Conservation (phyloP, 2,329 filamentous ascomycete genomes). For the Aphanoascus verrucosus region DNA sequence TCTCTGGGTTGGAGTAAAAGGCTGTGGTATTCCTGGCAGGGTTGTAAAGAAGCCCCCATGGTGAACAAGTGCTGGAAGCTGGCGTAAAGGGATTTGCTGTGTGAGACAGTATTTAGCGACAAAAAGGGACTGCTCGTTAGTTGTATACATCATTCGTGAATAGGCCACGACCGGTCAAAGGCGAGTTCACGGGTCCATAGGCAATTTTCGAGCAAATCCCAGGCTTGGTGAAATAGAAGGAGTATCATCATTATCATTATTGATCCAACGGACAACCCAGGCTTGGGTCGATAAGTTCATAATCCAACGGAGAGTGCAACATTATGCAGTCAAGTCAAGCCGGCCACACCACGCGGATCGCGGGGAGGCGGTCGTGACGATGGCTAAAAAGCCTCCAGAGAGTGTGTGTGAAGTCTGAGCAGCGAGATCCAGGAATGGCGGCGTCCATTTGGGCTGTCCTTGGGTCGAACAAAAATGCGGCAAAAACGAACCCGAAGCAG, state of each 20-base stretch:
- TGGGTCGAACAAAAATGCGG: background rate
- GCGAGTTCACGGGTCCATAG: constrained; percentile 4
- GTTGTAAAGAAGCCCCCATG: background rate
- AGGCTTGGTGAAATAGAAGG: background rate
- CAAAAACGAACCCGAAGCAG: background rate
- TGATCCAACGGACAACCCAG: constrained; percentile 13
- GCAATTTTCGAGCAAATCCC: background rate
- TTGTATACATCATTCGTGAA: constrained; percentile 6
- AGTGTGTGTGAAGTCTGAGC: background rate
- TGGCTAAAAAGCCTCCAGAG: constrained; percentile 16
- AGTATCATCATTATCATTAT: constrained; percentile 5
- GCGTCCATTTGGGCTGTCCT: constrained; percentile 15
- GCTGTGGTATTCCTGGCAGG: background rate
- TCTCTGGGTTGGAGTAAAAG: background rate
- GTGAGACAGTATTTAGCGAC: background rate
- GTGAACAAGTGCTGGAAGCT: too few relatives aligned
- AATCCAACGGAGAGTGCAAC: constrained; percentile 21
- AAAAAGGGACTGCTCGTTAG: constrained; percentile 3
- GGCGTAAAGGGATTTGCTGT: background rate
- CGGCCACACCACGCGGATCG: constrained; percentile 25
- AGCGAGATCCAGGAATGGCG: constrained; percentile 17
- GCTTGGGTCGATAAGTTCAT: constrained; percentile 11
- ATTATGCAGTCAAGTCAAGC: constrained; percentile 33
- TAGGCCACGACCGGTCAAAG: background rate
- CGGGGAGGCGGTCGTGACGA: constrained; percentile 21